A percentile compares a stretch with the other conserved stretches of the same genome.
Evolutionary conservation across 129 eudicot species (phyloP).

Genomic region (Lactuca saligna): DNA sequence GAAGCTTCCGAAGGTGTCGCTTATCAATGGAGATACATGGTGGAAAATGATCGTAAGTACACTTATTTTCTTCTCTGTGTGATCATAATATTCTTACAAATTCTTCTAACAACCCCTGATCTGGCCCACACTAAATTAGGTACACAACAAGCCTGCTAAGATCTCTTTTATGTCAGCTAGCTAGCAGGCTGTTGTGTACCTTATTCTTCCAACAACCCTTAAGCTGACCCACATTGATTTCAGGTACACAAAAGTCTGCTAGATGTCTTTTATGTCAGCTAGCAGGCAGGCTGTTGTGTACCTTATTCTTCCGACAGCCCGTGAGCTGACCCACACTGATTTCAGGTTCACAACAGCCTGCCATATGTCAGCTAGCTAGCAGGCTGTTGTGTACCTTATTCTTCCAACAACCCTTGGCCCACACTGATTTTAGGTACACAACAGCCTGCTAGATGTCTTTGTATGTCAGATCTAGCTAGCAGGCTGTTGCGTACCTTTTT

Average conservation of each 20-base stretch:
- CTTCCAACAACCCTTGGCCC: too few relatives aligned
- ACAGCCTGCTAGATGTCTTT: neutral
- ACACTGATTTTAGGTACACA: neutral
- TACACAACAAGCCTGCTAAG: too few relatives aligned
- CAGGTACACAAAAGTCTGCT: too few relatives aligned
- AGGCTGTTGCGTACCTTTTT: neutral
- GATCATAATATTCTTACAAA: too few relatives aligned
- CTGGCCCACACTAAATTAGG: neutral
- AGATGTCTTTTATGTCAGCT: too few relatives aligned
- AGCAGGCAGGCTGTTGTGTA: too few relatives aligned
- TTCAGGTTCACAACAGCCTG: too few relatives aligned
- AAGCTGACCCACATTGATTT: too few relatives aligned
- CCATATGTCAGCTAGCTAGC: too few relatives aligned
- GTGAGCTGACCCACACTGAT: neutral
- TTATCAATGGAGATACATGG: conserved; percentile 96
- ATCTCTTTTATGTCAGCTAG: neutral
- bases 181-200: neutral
- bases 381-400: too few relatives aligned
- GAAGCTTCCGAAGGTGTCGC: conserved; percentile 91
- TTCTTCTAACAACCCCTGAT: neutral
- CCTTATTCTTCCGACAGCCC: too few relatives aligned
- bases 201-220: too few relatives aligned
- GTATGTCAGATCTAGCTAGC: neutral
- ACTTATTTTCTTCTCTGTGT: neutral
- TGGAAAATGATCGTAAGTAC: conserved; percentile 86